Base-by-base conservation (phyloP, 768 basidiomycete genomes). In the Nidularia sp. region DNA sequence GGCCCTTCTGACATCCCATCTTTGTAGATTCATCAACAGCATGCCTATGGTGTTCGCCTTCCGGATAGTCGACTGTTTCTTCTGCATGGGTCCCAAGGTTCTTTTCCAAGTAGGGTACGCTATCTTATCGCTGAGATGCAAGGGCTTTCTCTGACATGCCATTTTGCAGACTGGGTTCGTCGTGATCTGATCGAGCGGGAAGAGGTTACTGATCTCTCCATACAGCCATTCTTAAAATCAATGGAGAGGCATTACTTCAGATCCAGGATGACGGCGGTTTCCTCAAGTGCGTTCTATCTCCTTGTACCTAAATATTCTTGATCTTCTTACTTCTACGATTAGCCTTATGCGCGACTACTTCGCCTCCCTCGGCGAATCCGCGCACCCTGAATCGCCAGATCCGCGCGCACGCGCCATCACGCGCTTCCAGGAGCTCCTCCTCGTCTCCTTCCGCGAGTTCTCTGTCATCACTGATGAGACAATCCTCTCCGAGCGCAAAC, bases 41-140 rank as follows among this genome's bases (percentile, higher is more conserved):
- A 93, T 94, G 91, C 91, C 94, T 1, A 88, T 98, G 83, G 85
- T 99, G 41, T 99, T 98, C 62, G 96, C 96, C 0, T 99, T 97
- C 76, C 84, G 97, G 33, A 91, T 97, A 63, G 93, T 95, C 2
- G 95, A 98, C 65, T 98, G 95, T 66, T 95, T 98, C 75, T 88
- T 98, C 72, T 94, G 93, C 59, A 98, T 99, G 96, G 97, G 97
- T 0, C 93, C 95, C 0, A 98, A 96, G 61, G 97, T 99, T 1
- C 72, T 99, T 41, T 99, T 99, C 75, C 97, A 99, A 81, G 92
- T 99, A 50, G 96, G 94, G 92, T 94, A 66, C 67, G 88, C 71
- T 25, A 34, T 10, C 33, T 29, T 22, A 10, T 46, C 35, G 4
- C 45, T 45, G 29, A 52, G 12, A 44, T 49, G 22, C 3, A 32